Percentiles rank a stretch among this genome's conserved stretches.
Evolutionary conservation across 768 basidiomycete genomes (phyloP).

Genomic region (Suillus plorans): DNA sequence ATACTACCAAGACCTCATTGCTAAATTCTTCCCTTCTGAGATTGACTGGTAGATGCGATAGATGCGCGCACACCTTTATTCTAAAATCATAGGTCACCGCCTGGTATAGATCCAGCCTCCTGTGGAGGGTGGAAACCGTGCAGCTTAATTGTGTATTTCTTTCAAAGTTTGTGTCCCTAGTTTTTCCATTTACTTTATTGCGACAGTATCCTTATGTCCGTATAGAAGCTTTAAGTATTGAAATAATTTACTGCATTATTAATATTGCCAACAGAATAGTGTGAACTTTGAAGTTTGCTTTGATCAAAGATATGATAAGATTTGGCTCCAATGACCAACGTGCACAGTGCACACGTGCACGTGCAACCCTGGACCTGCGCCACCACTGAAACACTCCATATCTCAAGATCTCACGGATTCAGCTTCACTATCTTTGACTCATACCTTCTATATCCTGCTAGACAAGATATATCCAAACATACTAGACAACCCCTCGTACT

Average conservation of each 20-base stretch:
- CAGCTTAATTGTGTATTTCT: constrained; percentile 11
- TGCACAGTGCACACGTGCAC: no score
- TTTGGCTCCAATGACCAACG: no score
- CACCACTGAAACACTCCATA: neutral
- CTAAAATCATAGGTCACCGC: neutral
- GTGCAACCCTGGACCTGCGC: neutral
- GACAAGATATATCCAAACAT: neutral
- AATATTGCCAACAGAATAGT: no score
- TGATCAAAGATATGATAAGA: no score
- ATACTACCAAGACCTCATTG: constrained; percentile 82
- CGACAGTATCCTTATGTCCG: neutral
- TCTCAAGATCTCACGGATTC: neutral
- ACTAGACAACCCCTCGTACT: neutral
- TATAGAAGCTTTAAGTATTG: neutral
- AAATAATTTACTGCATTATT: no score
- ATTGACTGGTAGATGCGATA: constrained; percentile 70
- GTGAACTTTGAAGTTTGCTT: no score
- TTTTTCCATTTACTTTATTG: neutral
- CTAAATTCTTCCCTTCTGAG: constrained; percentile 80
- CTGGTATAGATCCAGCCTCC: neutral
- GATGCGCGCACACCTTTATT: neutral
- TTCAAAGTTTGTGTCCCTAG: neutral
- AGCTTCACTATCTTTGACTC: neutral
- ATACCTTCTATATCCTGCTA: neutral
- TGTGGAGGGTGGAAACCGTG: neutral